These are phyloP conservation scores for Aspergillus sp. DNA, from an alignment of 2,329 filamentous ascomycete species.

Conservation along the genomic window DNA sequence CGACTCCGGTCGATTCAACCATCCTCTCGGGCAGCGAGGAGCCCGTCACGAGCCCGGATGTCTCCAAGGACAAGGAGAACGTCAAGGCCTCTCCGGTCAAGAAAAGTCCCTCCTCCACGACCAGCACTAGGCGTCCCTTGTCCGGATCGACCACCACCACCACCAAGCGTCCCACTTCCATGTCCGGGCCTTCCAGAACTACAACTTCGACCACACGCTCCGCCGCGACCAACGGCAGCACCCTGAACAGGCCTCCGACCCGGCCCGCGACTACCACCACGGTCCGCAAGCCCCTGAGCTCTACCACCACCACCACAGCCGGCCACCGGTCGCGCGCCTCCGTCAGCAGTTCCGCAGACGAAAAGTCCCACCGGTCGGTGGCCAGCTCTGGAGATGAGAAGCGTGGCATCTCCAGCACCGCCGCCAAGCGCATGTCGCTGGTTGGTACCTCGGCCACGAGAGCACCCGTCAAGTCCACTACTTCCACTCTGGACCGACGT, in stretches of 20 bases:
- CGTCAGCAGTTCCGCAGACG: slow-evolving; percentile 48
- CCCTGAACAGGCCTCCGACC: slow-evolving; percentile 49
- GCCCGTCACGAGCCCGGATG: slow-evolving; percentile 38
- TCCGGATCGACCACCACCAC: slow-evolving; percentile 37
- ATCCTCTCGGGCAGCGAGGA: slow-evolving; percentile 38
- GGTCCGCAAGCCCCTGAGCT: slow-evolving; percentile 39
- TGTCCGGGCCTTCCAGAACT: slow-evolving; percentile 34
- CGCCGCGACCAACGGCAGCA: slow-evolving; percentile 37
- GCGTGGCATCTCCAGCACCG: slow-evolving; percentile 41
- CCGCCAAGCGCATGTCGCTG: slow-evolving; percentile 50
- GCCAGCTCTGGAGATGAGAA: slow-evolving; percentile 50
- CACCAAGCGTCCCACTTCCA: slow-evolving; percentile 39
- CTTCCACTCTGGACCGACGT: slow-evolving; percentile 40
- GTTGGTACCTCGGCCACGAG: slow-evolving; percentile 40
- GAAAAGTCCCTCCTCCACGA: slow-evolving; percentile 25
- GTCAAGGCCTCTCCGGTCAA: slow-evolving; percentile 36
- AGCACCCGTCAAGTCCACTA: slow-evolving; percentile 35
- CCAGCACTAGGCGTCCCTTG: slow-evolving; percentile 37
- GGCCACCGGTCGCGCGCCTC: slow-evolving; percentile 47
- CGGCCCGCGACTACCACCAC: slow-evolving; percentile 40
- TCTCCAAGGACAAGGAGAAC: slow-evolving; percentile 37
- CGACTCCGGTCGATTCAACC: slow-evolving; percentile 38
- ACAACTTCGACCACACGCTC: slow-evolving; percentile 31
- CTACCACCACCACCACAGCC: slow-evolving; percentile 39
- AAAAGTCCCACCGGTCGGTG: slow-evolving; percentile 41